Evolutionary conservation across 306 rosid genomes (phyloP).

Genomic region (Parietaria judaica): DNA sequence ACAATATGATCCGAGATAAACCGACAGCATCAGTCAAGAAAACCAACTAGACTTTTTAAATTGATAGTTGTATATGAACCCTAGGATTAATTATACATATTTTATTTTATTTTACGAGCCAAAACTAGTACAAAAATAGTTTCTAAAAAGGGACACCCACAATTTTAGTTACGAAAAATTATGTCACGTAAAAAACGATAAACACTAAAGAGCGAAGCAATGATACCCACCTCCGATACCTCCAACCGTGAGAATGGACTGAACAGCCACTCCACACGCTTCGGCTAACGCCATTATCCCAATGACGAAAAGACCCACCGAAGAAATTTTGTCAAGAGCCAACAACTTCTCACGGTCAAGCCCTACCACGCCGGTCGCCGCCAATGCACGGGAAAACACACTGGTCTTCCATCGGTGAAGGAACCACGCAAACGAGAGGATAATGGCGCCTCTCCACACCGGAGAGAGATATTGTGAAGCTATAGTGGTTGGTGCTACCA

Average conservation of each 20-base stretch:
- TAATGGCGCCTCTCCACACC: conserved; percentile 70
- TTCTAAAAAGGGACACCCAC: no score
- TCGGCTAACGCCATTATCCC: conserved; percentile 88
- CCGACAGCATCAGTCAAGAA: no score
- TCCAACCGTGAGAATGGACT: conserved; percentile 83
- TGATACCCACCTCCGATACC: conserved; percentile 73
- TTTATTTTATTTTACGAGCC: no score
- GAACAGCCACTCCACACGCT: conserved; percentile 95
- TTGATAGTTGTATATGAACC: no score
- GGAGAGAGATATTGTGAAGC: conserved; percentile 60
- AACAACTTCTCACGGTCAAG: conserved; percentile 67
- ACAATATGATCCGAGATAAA: no score
- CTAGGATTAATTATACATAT: no score
- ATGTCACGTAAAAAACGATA: not conserved
- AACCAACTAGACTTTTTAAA: no score
- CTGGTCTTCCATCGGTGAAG: conserved; percentile 76
- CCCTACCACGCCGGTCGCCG: conserved; percentile 28
- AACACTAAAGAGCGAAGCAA: not conserved
- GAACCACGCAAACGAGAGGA: conserved; percentile 82
- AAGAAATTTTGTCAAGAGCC: conserved; percentile 63
- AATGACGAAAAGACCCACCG: conserved; percentile 69
- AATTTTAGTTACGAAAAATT: not conserved
- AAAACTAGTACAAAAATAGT: no score
- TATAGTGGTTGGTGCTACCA: conserved; percentile 84
- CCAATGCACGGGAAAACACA: conserved; percentile 43